Evolutionary conservation across 2,329 filamentous ascomycete species (phyloP).

Genomic region (Aureobasidium sp.): DNA sequence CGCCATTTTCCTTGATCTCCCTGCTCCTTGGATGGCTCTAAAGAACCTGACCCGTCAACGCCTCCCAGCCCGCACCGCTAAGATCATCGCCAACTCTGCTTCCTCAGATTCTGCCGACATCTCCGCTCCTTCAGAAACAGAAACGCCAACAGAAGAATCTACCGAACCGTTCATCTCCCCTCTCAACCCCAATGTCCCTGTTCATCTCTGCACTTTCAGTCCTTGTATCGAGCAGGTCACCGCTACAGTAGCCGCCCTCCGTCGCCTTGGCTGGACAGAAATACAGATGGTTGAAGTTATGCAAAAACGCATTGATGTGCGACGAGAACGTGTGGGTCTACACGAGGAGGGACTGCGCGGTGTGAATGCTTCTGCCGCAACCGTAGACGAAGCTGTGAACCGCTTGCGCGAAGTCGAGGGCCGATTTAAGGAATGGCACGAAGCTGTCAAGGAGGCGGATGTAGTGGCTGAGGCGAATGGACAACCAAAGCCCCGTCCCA

Average conservation of each 20-base stretch:
- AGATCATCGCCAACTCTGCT: constrained; percentile 9
- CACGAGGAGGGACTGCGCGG: constrained; percentile 60
- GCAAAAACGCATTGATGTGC: constrained; percentile 71
- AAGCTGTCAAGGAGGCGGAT: constrained; percentile 27
- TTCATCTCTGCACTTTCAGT: constrained; percentile 86
- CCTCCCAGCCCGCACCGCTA: constrained; percentile 9
- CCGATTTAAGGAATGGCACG: constrained; percentile 59
- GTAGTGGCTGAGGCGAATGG: constrained; percentile 27
- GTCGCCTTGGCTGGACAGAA: constrained; percentile 77
- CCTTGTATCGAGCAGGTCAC: constrained; percentile 96
- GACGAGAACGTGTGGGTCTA: constrained; percentile 71
- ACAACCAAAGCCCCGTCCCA: constrained; percentile 21
- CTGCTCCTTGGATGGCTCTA: constrained; percentile 73
- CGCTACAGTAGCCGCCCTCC: constrained; percentile 72
- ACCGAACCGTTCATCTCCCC: constrained; percentile 35
- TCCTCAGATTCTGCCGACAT: constrained; percentile 5
- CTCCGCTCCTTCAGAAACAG: not conserved
- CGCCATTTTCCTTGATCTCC: constrained; percentile 71
- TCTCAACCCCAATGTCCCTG: constrained; percentile 63
- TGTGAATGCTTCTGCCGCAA: constrained; percentile 60
- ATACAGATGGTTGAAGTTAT: constrained; percentile 90
- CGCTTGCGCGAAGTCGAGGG: constrained; percentile 68
- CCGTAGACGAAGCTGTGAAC: constrained; percentile 70
- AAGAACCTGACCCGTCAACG: constrained; percentile 60
- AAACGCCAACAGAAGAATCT: not conserved